Conservation (phyloP, 2,329 filamentous ascomycete genomes). For the Dothiorella sarmentorum region DNA sequence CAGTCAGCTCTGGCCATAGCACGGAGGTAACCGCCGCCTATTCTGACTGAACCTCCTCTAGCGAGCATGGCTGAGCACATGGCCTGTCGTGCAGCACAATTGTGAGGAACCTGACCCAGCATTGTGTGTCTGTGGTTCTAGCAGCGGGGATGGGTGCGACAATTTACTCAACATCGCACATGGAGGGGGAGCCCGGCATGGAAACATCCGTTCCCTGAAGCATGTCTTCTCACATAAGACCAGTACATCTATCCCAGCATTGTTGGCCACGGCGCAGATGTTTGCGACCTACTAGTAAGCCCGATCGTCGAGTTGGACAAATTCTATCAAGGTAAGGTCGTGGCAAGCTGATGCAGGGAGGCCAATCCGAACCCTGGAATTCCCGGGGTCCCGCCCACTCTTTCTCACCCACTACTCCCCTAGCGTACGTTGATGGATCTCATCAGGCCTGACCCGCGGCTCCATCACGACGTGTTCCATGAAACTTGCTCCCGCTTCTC, state of each 20-base stretch:
- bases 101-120: neutral
- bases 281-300: neutral
- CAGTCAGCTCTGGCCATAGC: neutral
- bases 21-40: neutral
- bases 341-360: neutral
- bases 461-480: neutral
- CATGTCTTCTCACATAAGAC: neutral
- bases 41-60: neutral
- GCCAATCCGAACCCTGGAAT: constrained; percentile 2
- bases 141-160: neutral
- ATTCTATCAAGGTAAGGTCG: neutral
- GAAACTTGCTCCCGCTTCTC: neutral
- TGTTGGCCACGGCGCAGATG: neutral
- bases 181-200: constrained; percentile 5
- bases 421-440: neutral
- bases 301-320: constrained; percentile 4
- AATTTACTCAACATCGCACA: constrained; percentile 6
- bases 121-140: neutral
- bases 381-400: neutral
- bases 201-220: neutral
- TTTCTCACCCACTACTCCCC: constrained; percentile 12
- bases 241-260: neutral
- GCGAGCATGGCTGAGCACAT: constrained; percentile 7
- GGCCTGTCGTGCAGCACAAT: neutral
- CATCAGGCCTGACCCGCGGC: neutral